These are phyloP conservation scores for Neurospora sp. DNA, from an alignment of 2,329 filamentous ascomycete genomes.

Conservation along the genomic window DNA sequence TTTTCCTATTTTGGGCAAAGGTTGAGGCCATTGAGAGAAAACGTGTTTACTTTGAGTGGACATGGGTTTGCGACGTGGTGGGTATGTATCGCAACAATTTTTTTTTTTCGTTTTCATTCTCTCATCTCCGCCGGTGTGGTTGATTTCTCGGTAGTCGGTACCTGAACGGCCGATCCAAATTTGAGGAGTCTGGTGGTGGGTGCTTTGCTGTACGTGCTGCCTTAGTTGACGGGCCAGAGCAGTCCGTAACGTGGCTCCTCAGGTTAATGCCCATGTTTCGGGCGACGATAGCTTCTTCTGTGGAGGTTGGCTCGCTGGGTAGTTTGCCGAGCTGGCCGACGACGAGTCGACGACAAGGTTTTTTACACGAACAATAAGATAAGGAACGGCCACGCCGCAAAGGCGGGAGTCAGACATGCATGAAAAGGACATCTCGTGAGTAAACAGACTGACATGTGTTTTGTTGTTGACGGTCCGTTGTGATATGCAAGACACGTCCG, in stretches of 20 bases:
- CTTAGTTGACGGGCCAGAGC: not conserved
- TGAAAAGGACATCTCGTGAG: not conserved
- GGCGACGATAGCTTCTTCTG: not conserved
- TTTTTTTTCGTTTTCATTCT: not conserved
- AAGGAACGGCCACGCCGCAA: not conserved
- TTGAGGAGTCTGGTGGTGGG: not conserved
- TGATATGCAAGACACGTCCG: slow-evolving; percentile 30
- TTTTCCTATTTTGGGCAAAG: not conserved
- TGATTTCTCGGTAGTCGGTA: not conserved
- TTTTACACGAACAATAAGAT: not conserved
- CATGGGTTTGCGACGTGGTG: not conserved
- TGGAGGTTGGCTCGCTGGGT: not conserved
- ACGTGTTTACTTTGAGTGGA: not conserved
- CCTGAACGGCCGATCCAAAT: not conserved
- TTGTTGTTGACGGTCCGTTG: not conserved
- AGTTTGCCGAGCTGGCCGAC: not conserved
- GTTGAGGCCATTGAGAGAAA: not conserved
- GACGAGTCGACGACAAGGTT: not conserved
- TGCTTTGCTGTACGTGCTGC: not conserved
- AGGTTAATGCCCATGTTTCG: not conserved
- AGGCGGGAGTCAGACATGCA: not conserved
- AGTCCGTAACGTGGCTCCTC: not conserved
- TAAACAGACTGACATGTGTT: not conserved
- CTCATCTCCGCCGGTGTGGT: not conserved
- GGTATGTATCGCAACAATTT: not conserved